Evolutionary conservation across 2,329 filamentous ascomycete genomes (phyloP).

Genomic region (Colletotrichum higginsianum): DNA sequence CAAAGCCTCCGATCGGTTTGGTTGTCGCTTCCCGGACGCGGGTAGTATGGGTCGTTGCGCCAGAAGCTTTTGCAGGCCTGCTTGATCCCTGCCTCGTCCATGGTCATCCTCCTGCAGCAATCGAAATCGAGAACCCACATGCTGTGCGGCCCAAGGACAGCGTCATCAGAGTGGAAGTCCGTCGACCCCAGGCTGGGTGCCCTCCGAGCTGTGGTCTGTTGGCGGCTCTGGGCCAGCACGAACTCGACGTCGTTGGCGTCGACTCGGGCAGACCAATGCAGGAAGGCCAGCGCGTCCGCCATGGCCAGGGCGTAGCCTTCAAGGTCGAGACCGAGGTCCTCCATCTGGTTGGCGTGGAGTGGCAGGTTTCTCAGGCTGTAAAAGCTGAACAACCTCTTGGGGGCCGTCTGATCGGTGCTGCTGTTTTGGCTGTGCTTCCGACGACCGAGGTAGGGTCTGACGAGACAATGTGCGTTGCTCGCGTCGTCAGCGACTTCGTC

Average conservation of each 20-base stretch:
- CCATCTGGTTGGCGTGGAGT: slow-evolving; percentile 65
- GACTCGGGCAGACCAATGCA: slow-evolving; percentile 63
- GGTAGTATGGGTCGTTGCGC: slow-evolving; percentile 67
- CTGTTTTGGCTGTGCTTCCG: slow-evolving; percentile 38
- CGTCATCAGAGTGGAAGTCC: not conserved
- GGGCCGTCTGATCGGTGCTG: not conserved
- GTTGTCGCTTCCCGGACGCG: slow-evolving; percentile 51
- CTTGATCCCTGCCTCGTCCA: slow-evolving; percentile 57
- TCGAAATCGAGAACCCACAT: slow-evolving; percentile 67
- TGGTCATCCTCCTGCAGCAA: slow-evolving; percentile 51
- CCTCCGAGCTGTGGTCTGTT: not conserved
- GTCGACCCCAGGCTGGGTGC: too few relatives aligned
- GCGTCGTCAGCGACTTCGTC: slow-evolving; percentile 43
- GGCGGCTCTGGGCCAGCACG: slow-evolving; percentile 57
- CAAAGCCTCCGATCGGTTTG: slow-evolving; percentile 44
- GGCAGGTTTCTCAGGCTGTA: slow-evolving; percentile 65
- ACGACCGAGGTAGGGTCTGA: slow-evolving; percentile 64
- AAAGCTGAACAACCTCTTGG: slow-evolving; percentile 20
- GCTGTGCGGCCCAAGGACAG: slow-evolving; percentile 50
- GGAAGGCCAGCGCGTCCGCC: slow-evolving; percentile 64
- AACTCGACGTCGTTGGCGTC: slow-evolving; percentile 71
- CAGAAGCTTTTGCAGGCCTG: slow-evolving; percentile 61
- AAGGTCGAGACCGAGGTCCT: slow-evolving; percentile 54
- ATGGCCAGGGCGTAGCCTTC: slow-evolving; percentile 59
- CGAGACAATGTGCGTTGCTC: slow-evolving; percentile 62